Evolutionary conservation across 2,329 filamentous ascomycete species (phyloP).

Genomic region (Blumeria graminis): DNA sequence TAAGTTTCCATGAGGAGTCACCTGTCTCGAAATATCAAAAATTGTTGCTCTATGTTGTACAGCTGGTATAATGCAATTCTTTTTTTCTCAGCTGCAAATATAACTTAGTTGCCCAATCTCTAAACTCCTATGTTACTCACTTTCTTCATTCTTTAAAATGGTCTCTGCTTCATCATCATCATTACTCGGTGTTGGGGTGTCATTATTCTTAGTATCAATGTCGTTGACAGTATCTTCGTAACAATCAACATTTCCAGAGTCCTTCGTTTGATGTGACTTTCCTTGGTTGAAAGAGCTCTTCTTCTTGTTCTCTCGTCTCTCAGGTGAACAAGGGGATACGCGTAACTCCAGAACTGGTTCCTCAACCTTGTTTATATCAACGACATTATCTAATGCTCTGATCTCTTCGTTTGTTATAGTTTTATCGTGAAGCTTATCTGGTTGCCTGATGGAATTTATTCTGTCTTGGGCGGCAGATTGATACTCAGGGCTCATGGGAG

Average conservation of each 20-base stretch:
- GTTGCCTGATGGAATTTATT: slow-evolving; percentile 18
- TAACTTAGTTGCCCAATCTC: slow-evolving; percentile 12
- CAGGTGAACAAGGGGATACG: slow-evolving; percentile 9
- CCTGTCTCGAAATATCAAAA: slow-evolving; percentile 64
- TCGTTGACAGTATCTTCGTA: not conserved
- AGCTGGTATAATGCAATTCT: slow-evolving; percentile 59
- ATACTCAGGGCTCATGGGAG: slow-evolving; percentile 19
- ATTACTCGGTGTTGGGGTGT: slow-evolving; percentile 17
- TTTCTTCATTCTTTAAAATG: slow-evolving; percentile 37
- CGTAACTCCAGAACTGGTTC: too few species aligned
- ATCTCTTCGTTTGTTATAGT: slow-evolving; percentile 15
- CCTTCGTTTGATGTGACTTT: slow-evolving; percentile 8
- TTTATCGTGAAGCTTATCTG: slow-evolving; percentile 13
- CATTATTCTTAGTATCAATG: slow-evolving; percentile 7
- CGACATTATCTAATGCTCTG: slow-evolving; percentile 21
- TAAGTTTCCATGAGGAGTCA: slow-evolving; percentile 17
- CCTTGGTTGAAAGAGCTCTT: slow-evolving; percentile 14
- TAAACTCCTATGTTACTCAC: slow-evolving; percentile 18
- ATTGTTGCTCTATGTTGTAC: slow-evolving; percentile 63
- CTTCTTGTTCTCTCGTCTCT: slow-evolving; percentile 16
- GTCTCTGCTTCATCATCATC: slow-evolving; percentile 33
- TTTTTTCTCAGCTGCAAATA: slow-evolving; percentile 44
- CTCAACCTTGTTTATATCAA: too few species aligned
- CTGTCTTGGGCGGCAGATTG: slow-evolving; percentile 24
- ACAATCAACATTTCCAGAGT: slow-evolving; percentile 4